phyloP scores from a whole-genome alignment of 495 filamentous ascomycete species.

The Lineolata rhizophorae region DNA sequence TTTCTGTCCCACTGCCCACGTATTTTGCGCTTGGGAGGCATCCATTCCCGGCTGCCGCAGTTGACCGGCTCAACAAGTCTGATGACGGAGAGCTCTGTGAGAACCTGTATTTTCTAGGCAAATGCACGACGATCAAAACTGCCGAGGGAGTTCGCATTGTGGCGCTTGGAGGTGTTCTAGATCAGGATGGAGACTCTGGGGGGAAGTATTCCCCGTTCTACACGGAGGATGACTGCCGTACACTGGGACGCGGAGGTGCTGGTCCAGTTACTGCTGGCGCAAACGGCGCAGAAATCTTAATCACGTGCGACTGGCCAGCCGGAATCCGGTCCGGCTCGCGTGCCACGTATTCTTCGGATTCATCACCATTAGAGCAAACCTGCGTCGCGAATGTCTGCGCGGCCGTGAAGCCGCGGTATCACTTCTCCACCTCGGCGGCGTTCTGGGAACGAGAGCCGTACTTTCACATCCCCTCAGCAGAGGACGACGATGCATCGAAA shows the following conservation, averaged over 20 bases:
- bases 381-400: constrained; percentile 53
- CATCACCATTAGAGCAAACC: constrained; percentile 23
- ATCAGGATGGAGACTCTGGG: constrained; percentile 26
- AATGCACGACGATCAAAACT: constrained; percentile 66
- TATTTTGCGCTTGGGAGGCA: constrained; percentile 65
- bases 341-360: constrained; percentile 23
- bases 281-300: constrained; percentile 57
- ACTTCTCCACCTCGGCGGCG: constrained; percentile 50
- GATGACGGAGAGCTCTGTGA: constrained; percentile 59
- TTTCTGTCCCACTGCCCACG: constrained; percentile 52
- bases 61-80: constrained; percentile 46
- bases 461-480: constrained; percentile 41
- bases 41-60: constrained; percentile 40
- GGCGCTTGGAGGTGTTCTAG: constrained; percentile 48
- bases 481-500: constrained; percentile 7
- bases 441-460: constrained; percentile 90
- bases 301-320: constrained; percentile 72
- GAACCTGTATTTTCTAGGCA: constrained; percentile 75
- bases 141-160: constrained; percentile 74
- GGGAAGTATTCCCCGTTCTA: constrained; percentile 44
- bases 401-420: constrained; percentile 65
- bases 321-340: constrained; percentile 40
- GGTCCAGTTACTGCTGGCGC: too few relatives aligned
- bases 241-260: too few relatives aligned
- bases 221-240: constrained; percentile 50